Base-by-base conservation (phyloP, 2,329 filamentous ascomycete genomes). In the Phialemonium atrogriseum region DNA sequence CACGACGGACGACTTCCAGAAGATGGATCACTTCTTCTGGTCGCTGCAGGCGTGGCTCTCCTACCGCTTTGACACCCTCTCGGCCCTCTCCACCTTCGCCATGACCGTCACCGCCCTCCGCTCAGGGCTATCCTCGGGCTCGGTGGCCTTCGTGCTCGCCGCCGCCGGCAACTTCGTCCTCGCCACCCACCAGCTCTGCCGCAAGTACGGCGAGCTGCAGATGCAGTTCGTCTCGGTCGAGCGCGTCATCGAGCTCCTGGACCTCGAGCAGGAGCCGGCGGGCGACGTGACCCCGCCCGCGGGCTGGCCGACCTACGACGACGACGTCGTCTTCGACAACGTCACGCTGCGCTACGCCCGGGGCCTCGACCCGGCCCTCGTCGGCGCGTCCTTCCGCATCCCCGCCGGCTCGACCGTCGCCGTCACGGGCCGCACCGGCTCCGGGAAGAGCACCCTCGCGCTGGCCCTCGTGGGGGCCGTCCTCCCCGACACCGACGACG, bases 11-110 rank as follows among this genome's bases (percentile, higher is more conserved):
- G 77, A 78, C 12, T 94, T 94, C 50, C 88, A 94, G 53, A 86
- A 86, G 51, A 91, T 94, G 71, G 88, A 95, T 47, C 88, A 95
- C 53, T 94, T 94, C 59, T 94, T 93, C 59, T 94, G 87, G 82
- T 84, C 79, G 36, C 67, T 93, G 25, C 85, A 93, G 43, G 76
- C 77, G 7, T 94, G 87, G 87, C 66, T 94, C 3, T 78, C 79
- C 51, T 86, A 82, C 47, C 77, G 87, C 10, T 89, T 91, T 34
- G 80, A 85, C 44, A 56, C 65, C 7, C 58, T 88, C 5, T 85
- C 85, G 0, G 82, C 81, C 0, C 51, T 73, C 4, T 84, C 84
- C 7, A 86, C 83, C 0, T 82, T 89, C 36, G 58, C 76, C 1
- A 61, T 94, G 31, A 84, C 85, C 2, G 53, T 80, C 2, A 70